phyloP scores from a whole-genome alignment of 768 basidiomycete genomes.

The Hericium rajendrae region DNA sequence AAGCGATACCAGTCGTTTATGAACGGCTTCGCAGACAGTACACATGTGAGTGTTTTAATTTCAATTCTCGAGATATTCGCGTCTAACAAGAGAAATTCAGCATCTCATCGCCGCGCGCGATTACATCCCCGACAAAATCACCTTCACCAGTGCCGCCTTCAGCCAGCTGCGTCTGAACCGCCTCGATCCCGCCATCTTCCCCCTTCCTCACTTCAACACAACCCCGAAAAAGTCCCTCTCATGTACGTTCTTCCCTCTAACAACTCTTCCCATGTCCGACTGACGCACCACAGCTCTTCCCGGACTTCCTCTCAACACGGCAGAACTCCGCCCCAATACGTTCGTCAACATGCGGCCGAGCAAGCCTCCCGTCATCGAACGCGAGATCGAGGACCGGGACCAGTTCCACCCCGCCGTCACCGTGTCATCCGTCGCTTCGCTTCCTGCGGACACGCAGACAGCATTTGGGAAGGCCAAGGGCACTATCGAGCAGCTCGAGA shows the following conservation, averaged over 20 bases:
- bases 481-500: conserved; percentile 18
- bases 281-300: background rate
- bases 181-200: conserved; percentile 68
- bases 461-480: conserved; percentile 31
- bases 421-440: background rate
- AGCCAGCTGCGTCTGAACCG: conserved; percentile 64
- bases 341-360: conserved; percentile 10
- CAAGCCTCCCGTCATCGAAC: conserved; percentile 27
- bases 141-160: conserved; percentile 65
- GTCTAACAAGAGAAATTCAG: too few relatives aligned
- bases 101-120: conserved; percentile 63
- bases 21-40: conserved; percentile 47
- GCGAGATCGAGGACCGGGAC: conserved; percentile 11
- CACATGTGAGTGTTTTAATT: conserved; percentile 39
- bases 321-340: conserved; percentile 6
- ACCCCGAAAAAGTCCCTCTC: conserved; percentile 30
- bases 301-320: conserved; percentile 12
- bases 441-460: conserved; percentile 27
- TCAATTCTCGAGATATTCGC: too few relatives aligned
- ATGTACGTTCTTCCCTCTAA: conserved; percentile 12
- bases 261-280: background rate
- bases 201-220: conserved; percentile 45
- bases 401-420: conserved; percentile 11
- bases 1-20: conserved; percentile 64
- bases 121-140: conserved; percentile 51